Evolutionary conservation across 176 grass and related monocot genomes (phyloP), one percentile per base, ranked within the genome.

Genomic region (Oryza nivara): DNA sequence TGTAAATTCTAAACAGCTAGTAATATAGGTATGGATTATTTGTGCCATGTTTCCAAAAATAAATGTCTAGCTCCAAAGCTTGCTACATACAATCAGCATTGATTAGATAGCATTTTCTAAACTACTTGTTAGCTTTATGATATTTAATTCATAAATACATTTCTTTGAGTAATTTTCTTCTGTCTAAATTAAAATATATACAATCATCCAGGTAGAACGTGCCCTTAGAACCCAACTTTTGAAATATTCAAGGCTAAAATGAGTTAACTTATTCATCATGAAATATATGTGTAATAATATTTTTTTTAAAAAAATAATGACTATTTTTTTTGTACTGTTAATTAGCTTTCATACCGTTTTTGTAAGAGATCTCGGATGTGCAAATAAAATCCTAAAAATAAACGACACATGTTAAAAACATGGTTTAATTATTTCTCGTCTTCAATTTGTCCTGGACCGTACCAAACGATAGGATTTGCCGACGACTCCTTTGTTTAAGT

Each of bases 391-490:
- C 56, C 56, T 22, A 63, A 63, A 63, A 23, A 23, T 63, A 63
- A 63, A 63, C 7, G 7, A 56, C 19, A n/a, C 54, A n/a, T n/a
- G 54, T 58, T 20, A 58, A 20, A 58, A 58, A 9, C 54, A 58
- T n/a, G 54, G 54, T 58, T 58, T n/a, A 58, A 38, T 38, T 38
- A 7, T 56, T 20, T 56, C 0, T 30, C 52, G 4, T 86, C 17
- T 9, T 65, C 8, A 8, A 58, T 9, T 77, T 47, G 49, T 66
- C 41, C 11, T 51, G 54, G 71, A 34, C 71, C 32, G 54, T 65
- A 34, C 71, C 32, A 30, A 70, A 52, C 44, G 56, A 67, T 35
- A 26, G 34, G 67, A 73, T 85, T 76, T 43, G 14, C 12, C 16
- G 14, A 41, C 16, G 14, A 41, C 77, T 12, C 23, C 25, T 43